These are phyloP conservation scores for Trichoderma cornu-damae DNA, from an alignment of 2,329 filamentous ascomycete genomes.

Conservation along the genomic window DNA sequence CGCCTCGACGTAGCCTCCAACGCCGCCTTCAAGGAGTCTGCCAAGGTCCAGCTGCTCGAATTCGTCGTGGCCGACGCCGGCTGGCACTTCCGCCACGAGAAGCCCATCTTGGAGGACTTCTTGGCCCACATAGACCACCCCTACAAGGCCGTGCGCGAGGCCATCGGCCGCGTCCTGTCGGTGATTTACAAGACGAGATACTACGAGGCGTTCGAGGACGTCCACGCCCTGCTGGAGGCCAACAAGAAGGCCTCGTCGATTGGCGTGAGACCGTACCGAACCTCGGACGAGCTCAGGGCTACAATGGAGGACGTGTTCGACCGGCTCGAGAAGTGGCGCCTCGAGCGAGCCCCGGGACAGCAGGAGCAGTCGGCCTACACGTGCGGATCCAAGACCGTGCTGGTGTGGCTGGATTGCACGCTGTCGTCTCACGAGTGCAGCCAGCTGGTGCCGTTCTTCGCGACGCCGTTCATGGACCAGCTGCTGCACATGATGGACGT, in stretches of 20 bases:
- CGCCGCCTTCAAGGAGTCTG: constrained; percentile 97
- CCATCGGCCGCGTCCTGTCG: constrained; percentile 84
- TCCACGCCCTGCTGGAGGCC: constrained; percentile 65
- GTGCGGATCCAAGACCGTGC: constrained; percentile 89
- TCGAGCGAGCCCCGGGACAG: constrained; percentile 76
- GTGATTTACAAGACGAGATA: constrained; percentile 88
- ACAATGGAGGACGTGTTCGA: constrained; percentile 72
- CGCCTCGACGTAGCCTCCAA: constrained; percentile 91
- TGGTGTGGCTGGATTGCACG: constrained; percentile 90
- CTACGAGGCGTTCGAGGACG: constrained; percentile 85
- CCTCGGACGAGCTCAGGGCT: constrained; percentile 65
- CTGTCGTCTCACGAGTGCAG: constrained; percentile 90
- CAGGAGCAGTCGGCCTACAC: constrained; percentile 94
- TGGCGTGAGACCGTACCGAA: constrained; percentile 77
- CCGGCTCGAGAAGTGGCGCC: constrained; percentile 80
- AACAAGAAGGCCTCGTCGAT: constrained; percentile 79
- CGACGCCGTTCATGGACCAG: constrained; percentile 81
- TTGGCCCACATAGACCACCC: constrained; percentile 89
- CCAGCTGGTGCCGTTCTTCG: constrained; percentile 86
- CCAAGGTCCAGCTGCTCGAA: constrained; percentile 87
- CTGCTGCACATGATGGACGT: constrained; percentile 99
- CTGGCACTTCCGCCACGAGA: constrained; percentile 92
- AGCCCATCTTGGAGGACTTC: constrained; percentile 85
- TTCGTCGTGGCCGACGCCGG: constrained; percentile 82
- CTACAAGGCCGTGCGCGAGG: constrained; percentile 94